phyloP scores from a whole-genome alignment of 2,329 filamentous ascomycete species.

The Aspergillus neoniger region DNA sequence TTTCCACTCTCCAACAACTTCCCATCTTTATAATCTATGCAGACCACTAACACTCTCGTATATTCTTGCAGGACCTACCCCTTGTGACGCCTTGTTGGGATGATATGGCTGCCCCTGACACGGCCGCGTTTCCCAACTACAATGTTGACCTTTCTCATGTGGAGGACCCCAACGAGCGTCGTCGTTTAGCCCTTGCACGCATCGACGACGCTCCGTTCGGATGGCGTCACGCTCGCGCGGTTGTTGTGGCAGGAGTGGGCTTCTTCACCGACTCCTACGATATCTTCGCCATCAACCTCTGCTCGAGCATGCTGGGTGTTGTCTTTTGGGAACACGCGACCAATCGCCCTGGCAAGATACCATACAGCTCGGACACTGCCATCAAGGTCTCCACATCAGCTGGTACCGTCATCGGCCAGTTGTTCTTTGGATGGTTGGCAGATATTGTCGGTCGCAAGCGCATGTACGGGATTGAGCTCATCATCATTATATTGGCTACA shows the following conservation, averaged over 20 bases:
- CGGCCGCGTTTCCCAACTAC: conserved; percentile 66
- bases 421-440: conserved; percentile 76
- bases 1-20: too few relatives aligned
- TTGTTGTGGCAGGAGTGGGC: conserved; percentile 77
- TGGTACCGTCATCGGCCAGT: conserved; percentile 80
- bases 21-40: too few relatives aligned
- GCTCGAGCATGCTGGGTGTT: conserved; percentile 75
- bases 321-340: conserved; percentile 69
- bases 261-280: conserved; percentile 89
- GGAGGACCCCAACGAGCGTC: conserved; percentile 72
- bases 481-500: conserved; percentile 78
- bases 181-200: conserved; percentile 75
- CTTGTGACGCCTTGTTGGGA: background rate
- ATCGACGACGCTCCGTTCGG: conserved; percentile 80
- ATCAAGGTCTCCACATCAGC: conserved; percentile 85
- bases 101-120: conserved; percentile 46
- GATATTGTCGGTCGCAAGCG: conserved; percentile 76
- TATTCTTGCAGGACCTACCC: background rate
- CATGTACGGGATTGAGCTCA: conserved; percentile 82
- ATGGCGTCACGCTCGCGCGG: conserved; percentile 79
- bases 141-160: conserved; percentile 16
- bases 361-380: conserved; percentile 69
- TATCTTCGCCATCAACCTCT: conserved; percentile 75
- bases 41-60: background rate
- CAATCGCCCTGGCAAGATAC: conserved; percentile 54